Evolutionary conservation across 768 basidiomycete species (phyloP), one percentile per base, ranked within the genome.

Genomic region (Tricholoma sp.): DNA sequence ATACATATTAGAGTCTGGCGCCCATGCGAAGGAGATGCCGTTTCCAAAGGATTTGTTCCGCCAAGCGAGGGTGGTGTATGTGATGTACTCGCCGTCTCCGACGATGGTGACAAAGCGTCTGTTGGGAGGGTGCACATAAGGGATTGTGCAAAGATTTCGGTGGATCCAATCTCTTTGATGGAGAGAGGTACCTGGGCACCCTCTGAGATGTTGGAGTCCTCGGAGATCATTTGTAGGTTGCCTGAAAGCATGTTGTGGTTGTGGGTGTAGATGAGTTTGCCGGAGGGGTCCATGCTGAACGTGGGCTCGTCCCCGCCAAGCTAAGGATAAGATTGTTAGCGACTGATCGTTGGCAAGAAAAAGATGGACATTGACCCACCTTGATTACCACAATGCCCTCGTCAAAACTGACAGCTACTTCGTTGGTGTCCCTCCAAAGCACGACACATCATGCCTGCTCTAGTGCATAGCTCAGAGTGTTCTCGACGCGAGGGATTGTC

Each of bases 261-360:
- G 57, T n/a, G n/a, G n/a, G n/a, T n/a, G n/a, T n/a, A n/a, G n/a
- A n/a, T n/a, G n/a, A n/a, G n/a, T n/a, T n/a, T n/a, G n/a, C n/a
- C n/a, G n/a, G n/a, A n/a, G n/a, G n/a, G n/a, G n/a, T n/a, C n/a
- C n/a, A n/a, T n/a, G n/a, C n/a, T n/a, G n/a, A n/a, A n/a, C n/a
- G n/a, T n/a, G n/a, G n/a, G n/a, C n/a, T n/a, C n/a, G n/a, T 98
- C 97, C n/a, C 94, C 84, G 12, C 97, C 95, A 58, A 99, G 86
- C 85, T 93, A 24, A 43, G 32, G 50, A 11, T 12, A 1, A n/a
- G 34, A 41, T 31, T n/a, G 6, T 22, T 63, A 55, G 64, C 21
- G 34, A 29, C 7, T 47, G 19, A 27, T 27, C 4, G 27, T 27
- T 11, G 14, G 19, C 37, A 58, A 19, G 29, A 6, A 35, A n/a